phyloP scores from a whole-genome alignment of 352 stramenopile species.

The Phytophthora palmivora region DNA sequence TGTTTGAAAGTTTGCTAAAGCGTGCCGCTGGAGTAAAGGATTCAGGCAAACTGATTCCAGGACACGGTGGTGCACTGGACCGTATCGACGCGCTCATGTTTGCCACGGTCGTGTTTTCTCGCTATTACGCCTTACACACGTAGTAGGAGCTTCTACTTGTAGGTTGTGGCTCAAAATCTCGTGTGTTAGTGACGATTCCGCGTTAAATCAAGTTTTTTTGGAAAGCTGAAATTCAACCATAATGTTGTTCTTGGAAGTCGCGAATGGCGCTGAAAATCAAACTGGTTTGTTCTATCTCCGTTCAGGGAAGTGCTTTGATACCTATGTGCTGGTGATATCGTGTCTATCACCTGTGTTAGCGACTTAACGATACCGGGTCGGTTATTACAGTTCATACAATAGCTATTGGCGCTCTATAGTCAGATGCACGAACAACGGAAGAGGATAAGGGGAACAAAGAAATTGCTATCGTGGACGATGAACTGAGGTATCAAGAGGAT shows the following conservation, averaged over 20 bases:
- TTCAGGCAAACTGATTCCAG: constrained; percentile 93
- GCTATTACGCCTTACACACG: constrained; percentile 45
- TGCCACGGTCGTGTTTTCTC: constrained; percentile 59
- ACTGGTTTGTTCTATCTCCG: too few relatives aligned
- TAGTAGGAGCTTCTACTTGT: neutral
- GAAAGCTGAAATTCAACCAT: too few relatives aligned
- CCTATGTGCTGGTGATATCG: too few relatives aligned
- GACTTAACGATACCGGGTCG: too few relatives aligned
- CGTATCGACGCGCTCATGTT: constrained; percentile 96
- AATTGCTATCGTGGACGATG: constrained; percentile 35
- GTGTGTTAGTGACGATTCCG: too few relatives aligned
- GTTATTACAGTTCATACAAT: too few relatives aligned
- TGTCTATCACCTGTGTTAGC: too few relatives aligned
- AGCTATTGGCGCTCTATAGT: too few relatives aligned
- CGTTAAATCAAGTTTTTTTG: too few relatives aligned
- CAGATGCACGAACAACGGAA: constrained; percentile 16
- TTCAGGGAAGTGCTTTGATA: too few relatives aligned
- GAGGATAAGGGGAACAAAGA: constrained; percentile 36
- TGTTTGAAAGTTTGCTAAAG: constrained; percentile 96
- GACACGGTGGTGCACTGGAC: constrained; percentile 95
- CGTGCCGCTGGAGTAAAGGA: constrained; percentile 94
- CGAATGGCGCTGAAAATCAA: too few relatives aligned
- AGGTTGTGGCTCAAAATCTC: neutral
- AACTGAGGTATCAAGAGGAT: constrained; percentile 32
- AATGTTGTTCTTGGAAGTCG: too few relatives aligned